Evolutionary conservation across 352 stramenopile species (phyloP), one percentile per base, ranked within the genome.

Genomic region (Thraustotheca clavata): DNA sequence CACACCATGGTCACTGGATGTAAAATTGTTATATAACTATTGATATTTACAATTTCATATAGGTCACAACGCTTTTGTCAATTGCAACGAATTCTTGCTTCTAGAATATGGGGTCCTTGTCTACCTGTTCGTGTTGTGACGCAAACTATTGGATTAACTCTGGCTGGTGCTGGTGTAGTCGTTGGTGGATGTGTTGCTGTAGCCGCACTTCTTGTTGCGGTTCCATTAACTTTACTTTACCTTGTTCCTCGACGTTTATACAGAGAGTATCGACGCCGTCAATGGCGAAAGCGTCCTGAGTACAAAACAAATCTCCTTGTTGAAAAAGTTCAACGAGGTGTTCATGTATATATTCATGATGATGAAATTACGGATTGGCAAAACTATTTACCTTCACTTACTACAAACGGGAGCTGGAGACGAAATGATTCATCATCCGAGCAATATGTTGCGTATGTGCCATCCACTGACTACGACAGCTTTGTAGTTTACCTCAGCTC

Each of bases 401-500:
- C 55, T 12, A 54, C 3, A 11, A 39, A 27, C 31, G 36, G 34
- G 16, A 38, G 27, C n/a, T 39, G 55, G 24, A 31, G 55, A 20
- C 35, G 34, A 11, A 8, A 8, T 26, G 38, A 27, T 41, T 24
- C n/a, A n/a, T n/a, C 11, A 31, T 52, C 29, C n/a, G 11, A 3
- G 18, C 55, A 62, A 27, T 62, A 62, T 16, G 38, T 62, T 14
- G 29, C 41, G 20, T 62, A 62, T 27, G 55, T 50, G 9, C 18
- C 5, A 3, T 29, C 6, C 14, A 24, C 34, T n/a, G 52, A 20
- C 11, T 26, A 60, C n/a, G 55, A 32, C 29, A 33, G 34, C 35
- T 62, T 62, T 52, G 55, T 62, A 11, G 34, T 29, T 26, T 62
- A 62, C 26, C 34, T 62, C 26, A 62, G 55, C 20, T 50, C 35